These are phyloP conservation scores for Dalbergia oliveri DNA, from an alignment of 306 rosid species.

Conservation along the genomic window DNA sequence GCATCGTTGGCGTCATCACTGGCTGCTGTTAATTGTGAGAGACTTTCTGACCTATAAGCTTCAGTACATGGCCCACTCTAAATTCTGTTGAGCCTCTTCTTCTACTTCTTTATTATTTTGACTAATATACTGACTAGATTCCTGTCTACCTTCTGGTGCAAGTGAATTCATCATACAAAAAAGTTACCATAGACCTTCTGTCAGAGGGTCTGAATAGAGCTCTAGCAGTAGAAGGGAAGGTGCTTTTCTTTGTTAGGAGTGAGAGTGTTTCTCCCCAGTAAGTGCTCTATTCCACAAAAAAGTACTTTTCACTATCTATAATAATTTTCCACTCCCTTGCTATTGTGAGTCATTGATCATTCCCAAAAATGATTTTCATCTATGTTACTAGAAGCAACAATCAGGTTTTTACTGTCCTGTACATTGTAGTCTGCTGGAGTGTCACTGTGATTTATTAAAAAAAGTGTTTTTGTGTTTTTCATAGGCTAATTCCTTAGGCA, in stretches of 20 bases:
- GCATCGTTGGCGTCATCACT: slow-evolving; percentile 68
- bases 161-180: slow-evolving; percentile 69
- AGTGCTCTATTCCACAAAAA: slow-evolving; percentile 53
- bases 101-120: background rate
- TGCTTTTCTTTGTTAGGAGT: slow-evolving; percentile 74
- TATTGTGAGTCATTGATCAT: background rate
- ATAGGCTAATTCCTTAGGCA: background rate
- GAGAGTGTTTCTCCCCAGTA: slow-evolving; percentile 83
- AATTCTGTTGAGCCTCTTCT: slow-evolving; percentile 29
- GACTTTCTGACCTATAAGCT: slow-evolving; percentile 39
- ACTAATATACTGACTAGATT: slow-evolving; percentile 46
- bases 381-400: background rate
- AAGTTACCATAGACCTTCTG: slow-evolving; percentile 66
- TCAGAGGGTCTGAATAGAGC: slow-evolving; percentile 84
- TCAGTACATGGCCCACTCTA: slow-evolving; percentile 31
- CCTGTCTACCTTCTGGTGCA: slow-evolving; percentile 42
- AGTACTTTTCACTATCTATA: slow-evolving; percentile 29
- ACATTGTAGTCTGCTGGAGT: background rate
- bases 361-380: background rate
- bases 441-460: background rate
- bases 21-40: slow-evolving; percentile 70
- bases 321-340: slow-evolving; percentile 1
- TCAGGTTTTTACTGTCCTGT: background rate
- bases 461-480: background rate
- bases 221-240: slow-evolving; percentile 80